phyloP scores from a whole-genome alignment of 2,329 filamentous ascomycete species.

The Xylaria sp. region DNA sequence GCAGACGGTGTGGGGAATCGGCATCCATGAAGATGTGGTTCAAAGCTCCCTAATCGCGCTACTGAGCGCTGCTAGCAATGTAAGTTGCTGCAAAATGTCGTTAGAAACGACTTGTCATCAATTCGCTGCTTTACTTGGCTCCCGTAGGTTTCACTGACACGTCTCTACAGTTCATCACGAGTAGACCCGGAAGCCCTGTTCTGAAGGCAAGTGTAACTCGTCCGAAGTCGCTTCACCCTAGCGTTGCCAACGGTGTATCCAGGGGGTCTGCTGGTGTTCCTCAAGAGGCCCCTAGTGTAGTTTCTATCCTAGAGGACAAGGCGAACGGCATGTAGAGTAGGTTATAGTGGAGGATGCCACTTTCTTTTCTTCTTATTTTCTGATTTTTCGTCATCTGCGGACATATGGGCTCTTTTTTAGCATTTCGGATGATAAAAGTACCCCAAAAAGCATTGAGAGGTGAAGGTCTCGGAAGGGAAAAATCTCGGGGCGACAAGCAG shows the following conservation, averaged over 20 bases:
- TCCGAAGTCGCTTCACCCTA: background rate
- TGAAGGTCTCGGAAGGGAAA: background rate
- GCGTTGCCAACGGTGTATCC: background rate
- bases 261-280: background rate
- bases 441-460: background rate
- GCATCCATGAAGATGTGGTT: conserved; percentile 73
- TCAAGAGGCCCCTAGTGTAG: background rate
- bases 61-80: conserved; percentile 16
- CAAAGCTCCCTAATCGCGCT: conserved; percentile 26
- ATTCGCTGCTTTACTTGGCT: background rate
- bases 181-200: background rate
- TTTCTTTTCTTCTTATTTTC: background rate
- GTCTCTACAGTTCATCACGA: background rate
- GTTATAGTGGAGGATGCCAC: background rate
- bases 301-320: conserved; percentile 7
- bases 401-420: background rate
- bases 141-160: background rate
- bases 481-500: conserved; percentile 1
- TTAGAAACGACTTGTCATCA: background rate
- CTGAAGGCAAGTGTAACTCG: background rate
- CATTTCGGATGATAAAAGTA: background rate
- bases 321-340: conserved; percentile 1
- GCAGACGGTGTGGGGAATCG: conserved; percentile 87
- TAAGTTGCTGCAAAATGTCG: background rate
- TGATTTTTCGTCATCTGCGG: background rate